These are phyloP conservation scores for Prunus mume DNA, from an alignment of 306 rosid species.

Conservation along the genomic window DNA sequence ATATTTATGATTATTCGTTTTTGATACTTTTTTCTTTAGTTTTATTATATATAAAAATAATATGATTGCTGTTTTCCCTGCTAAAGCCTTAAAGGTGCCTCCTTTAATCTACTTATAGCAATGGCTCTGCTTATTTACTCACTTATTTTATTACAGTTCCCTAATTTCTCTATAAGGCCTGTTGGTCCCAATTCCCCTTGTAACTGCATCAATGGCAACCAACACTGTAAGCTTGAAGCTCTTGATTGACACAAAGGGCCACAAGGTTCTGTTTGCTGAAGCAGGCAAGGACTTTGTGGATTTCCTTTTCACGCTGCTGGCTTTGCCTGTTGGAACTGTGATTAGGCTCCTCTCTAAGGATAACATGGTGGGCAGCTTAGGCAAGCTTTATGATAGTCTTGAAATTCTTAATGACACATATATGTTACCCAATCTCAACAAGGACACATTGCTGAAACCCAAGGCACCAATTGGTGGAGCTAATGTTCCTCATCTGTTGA, in stretches of 20 bases:
- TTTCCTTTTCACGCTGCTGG: conserved; percentile 36
- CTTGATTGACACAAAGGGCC: conserved; percentile 24
- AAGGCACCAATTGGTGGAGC: not conserved
- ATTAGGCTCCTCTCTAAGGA: conserved; percentile 21
- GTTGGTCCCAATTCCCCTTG: not conserved
- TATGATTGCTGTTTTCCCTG: no score
- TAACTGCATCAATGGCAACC: conserved; percentile 8
- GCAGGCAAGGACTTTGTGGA: conserved; percentile 43
- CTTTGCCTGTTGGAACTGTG: conserved; percentile 33
- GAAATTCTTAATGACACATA: conserved; percentile 33
- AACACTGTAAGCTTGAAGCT: conserved; percentile 32
- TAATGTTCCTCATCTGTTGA: not conserved
- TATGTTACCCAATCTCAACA: conserved; percentile 25
- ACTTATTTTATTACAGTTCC: not conserved
- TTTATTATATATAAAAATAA: no score
- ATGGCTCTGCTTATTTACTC: not conserved
- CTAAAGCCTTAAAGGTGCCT: not conserved
- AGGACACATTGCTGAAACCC: conserved; percentile 32
- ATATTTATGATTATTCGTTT: no score
- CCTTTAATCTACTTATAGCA: not conserved
- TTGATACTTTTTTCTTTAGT: no score
- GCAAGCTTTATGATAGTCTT: conserved; percentile 40
- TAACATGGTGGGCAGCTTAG: conserved; percentile 39
- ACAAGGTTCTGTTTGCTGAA: conserved; percentile 47
- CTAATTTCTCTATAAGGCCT: not conserved